These are phyloP conservation scores for Pichia thaimueangensis DNA, from an alignment of 805 yeast species.

Conservation along the genomic window DNA sequence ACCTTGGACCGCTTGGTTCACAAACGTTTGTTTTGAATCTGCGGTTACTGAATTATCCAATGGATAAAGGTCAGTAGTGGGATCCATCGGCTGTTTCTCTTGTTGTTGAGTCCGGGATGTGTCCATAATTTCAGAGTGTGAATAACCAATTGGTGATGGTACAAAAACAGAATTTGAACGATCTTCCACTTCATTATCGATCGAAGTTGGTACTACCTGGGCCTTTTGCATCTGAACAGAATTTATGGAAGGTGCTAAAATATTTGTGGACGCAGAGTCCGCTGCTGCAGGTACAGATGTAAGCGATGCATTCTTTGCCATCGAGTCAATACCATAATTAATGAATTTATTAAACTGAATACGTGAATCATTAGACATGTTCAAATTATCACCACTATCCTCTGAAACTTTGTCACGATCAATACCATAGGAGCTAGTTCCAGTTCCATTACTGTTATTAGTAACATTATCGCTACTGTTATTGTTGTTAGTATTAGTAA, in stretches of 20 bases:
- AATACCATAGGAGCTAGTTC: too few relatives aligned
- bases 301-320: too few relatives aligned
- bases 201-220: too few relatives aligned
- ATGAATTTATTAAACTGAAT: conserved; percentile 27
- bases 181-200: neutral
- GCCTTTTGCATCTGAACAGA: neutral
- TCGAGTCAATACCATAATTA: neutral
- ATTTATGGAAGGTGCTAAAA: neutral
- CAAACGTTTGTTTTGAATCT: neutral
- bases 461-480: too few relatives aligned
- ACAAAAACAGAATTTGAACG: conserved; percentile 12
- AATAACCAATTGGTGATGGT: conserved; percentile 30
- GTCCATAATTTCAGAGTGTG: conserved; percentile 11
- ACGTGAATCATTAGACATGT: conserved; percentile 23
- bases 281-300: too few relatives aligned
- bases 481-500: too few relatives aligned
- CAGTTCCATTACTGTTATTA: too few relatives aligned
- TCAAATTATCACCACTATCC: conserved; percentile 24
- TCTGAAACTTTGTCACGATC: too few relatives aligned
- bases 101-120: conserved; percentile 1
- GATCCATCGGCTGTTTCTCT: neutral
- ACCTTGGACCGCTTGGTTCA: neutral
- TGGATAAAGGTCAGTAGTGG: neutral
- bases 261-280: neutral
- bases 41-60: too few relatives aligned